phyloP scores from a whole-genome alignment of 176 grass and related monocot genomes.

The Alopecurus myosuroides region DNA sequence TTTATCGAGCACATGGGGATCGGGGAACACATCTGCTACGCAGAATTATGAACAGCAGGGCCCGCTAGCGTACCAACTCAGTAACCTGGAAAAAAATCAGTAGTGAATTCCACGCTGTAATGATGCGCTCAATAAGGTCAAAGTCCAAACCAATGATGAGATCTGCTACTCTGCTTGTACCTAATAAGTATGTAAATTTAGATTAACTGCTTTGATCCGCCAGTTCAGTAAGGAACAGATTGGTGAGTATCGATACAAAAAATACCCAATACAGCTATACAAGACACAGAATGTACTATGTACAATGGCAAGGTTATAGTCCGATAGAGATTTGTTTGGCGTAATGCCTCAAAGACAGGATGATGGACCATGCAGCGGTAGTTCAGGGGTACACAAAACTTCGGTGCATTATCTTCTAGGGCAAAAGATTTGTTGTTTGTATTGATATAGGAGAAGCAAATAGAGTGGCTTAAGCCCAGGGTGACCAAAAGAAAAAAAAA shows the following conservation, averaged over 20 bases:
- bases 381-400: neutral
- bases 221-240: neutral
- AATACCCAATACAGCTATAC: neutral
- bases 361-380: neutral
- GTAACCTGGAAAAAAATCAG: constrained; percentile 21
- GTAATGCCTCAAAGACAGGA: neutral
- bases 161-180: neutral
- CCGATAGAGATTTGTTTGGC: neutral
- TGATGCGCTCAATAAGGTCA: constrained; percentile 26
- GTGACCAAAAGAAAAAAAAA: too few species aligned
- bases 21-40: constrained; percentile 15
- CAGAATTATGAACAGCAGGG: constrained; percentile 4
- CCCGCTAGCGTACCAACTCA: constrained; percentile 5
- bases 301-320: neutral
- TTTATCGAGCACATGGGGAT: constrained; percentile 38
- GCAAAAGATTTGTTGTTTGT: too few species aligned
- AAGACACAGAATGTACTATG: neutral
- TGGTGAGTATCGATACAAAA: neutral
- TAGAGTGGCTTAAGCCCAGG: too few species aligned
- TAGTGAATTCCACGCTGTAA: neutral
- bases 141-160: constrained; percentile 7
- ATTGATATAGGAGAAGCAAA: too few species aligned
- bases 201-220: neutral
- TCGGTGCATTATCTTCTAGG: too few species aligned
- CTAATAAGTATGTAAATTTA: neutral